Base-by-base conservation (phyloP, 1,284 basidiomycete species). In the Tilletia walkeri region DNA sequence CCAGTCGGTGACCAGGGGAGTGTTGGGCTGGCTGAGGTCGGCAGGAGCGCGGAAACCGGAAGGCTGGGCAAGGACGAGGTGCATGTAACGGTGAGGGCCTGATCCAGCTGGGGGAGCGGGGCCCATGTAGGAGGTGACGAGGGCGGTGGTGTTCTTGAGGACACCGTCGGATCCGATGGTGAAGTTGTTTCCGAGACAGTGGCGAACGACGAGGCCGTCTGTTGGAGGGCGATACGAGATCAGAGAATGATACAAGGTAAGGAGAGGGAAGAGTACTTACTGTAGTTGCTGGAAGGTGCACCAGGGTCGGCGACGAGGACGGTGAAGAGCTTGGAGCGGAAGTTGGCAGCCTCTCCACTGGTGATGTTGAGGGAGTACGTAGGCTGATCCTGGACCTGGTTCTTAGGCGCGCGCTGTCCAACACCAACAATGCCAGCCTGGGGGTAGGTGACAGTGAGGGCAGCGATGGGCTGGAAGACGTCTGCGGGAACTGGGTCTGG, bases 51-150 rank as follows among this genome's bases (percentile, higher is more conserved):
- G 72, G 49, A 78, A 78, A 72, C 72, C 73, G 70, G 72, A 71
- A 38, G 71, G 73, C 67, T 78, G 77, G 70, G 75, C 70, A 72
- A 75, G 72, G 69, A 78, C 75, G 68, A 78, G 76, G 72, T 75
- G 74, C 72, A 78, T 74, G 75, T 78, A 78, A 30, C 77, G 71
- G 71, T 78, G 77, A 9, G 77, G 75, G 39, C 74, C 74, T 63
- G 76, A 75, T 67, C 68, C 68, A 49, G 49, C 30, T 18, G 48
- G 69, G 4, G 39, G 69, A 18, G 49, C 54, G 20, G 61, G 56
- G 16, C 48, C 59, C 7, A 47, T 30, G 47, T 50, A 65, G 30
- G 10, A 16, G 24, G 48, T 53, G 9, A 67, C 53, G 12, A 38
- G n/a, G 18, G 47, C 56, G 2, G 53, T 18, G 14, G 59, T 59